Evolutionary conservation across 2,329 filamentous ascomycete genomes (phyloP).

Genomic region (Zarea fungicola): DNA sequence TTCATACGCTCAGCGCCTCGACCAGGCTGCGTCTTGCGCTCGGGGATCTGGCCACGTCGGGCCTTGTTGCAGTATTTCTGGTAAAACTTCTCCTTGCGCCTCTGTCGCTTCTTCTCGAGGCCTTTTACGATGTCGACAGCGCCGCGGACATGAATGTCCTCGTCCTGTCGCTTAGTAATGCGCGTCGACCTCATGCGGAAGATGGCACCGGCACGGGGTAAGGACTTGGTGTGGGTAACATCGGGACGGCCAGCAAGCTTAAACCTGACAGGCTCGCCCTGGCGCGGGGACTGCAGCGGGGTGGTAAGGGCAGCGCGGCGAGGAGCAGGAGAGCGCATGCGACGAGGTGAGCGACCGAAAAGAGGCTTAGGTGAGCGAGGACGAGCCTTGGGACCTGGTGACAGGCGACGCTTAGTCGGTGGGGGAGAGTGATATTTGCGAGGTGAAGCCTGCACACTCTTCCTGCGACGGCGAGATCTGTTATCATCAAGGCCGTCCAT

Average conservation of each 20-base stretch:
- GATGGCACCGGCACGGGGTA: conserved; percentile 72
- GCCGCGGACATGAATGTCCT: conserved; percentile 70
- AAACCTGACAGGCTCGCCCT: conserved; percentile 32
- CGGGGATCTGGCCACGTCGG: conserved; percentile 58
- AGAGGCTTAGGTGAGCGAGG: conserved; percentile 45
- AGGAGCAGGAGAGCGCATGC: conserved; percentile 66
- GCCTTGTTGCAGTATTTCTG: conserved; percentile 84
- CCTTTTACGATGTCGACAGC: conserved; percentile 97
- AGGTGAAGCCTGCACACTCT: conserved; percentile 43
- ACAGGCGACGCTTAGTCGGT: conserved; percentile 26
- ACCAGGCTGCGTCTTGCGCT: conserved; percentile 69
- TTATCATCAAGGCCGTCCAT: conserved; percentile 63
- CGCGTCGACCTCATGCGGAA: conserved; percentile 49
- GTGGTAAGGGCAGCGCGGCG: conserved; percentile 29
- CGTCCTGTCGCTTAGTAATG: conserved; percentile 27
- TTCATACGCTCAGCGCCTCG: conserved; percentile 88
- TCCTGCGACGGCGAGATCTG: conserved; percentile 42
- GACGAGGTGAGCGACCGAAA: conserved; percentile 67
- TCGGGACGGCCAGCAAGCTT: conserved; percentile 53
- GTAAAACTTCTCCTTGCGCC: conserved; percentile 87
- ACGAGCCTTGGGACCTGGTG: conserved; percentile 33
- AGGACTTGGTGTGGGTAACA: conserved; percentile 74
- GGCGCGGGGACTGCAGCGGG: conserved; percentile 35
- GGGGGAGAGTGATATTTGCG: conserved; percentile 44
- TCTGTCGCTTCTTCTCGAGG: conserved; percentile 87